A percentile compares a stretch with the other conserved stretches of the same genome.
These are phyloP conservation scores for Cercospora canescens DNA, from an alignment of 2,329 filamentous ascomycete species.

Conservation along the genomic window DNA sequence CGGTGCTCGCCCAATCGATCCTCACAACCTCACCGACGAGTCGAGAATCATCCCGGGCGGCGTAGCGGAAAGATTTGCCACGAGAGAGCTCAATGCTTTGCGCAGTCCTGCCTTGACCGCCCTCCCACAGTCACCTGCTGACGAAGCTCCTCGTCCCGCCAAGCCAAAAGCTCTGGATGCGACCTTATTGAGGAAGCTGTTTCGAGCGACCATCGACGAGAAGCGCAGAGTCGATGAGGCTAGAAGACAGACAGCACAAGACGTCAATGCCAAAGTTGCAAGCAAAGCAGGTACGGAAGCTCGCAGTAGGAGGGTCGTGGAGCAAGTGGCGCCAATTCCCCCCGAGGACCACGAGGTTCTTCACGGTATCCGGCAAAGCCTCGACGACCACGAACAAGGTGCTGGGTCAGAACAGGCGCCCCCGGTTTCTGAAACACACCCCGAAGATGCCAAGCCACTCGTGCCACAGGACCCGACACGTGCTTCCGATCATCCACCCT, in stretches of 20 bases:
- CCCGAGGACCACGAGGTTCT: constrained; percentile 5
- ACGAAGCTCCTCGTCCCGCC: neutral
- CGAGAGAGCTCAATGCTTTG: constrained; percentile 1
- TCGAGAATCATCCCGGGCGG: neutral
- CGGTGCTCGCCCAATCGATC: neutral
- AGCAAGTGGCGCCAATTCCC: neutral
- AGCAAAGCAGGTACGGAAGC: constrained; percentile 3
- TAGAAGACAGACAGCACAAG: constrained; percentile 1
- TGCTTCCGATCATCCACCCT: neutral
- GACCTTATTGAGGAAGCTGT: constrained; percentile 21
- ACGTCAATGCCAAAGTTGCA: neutral
- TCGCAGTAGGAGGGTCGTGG: neutral
- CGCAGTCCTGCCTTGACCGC: neutral
- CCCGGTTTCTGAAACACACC: neutral
- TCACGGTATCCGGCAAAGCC: constrained; percentile 6
- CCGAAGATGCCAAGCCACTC: neutral
- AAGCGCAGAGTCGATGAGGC: constrained; percentile 19
- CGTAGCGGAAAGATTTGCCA: constrained; percentile 1
- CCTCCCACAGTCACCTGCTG: neutral
- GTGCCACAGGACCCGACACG: neutral
- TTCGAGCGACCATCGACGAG: constrained; percentile 25
- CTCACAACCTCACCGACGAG: neutral
- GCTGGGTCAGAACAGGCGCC: neutral
- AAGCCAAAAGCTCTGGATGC: constrained; percentile 17
- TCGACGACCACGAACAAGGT: neutral